Percentiles rank a stretch among this genome's conserved stretches.
Conservation (phyloP, 2,329 filamentous ascomycete species). For the Colletotrichum liaoningense region DNA sequence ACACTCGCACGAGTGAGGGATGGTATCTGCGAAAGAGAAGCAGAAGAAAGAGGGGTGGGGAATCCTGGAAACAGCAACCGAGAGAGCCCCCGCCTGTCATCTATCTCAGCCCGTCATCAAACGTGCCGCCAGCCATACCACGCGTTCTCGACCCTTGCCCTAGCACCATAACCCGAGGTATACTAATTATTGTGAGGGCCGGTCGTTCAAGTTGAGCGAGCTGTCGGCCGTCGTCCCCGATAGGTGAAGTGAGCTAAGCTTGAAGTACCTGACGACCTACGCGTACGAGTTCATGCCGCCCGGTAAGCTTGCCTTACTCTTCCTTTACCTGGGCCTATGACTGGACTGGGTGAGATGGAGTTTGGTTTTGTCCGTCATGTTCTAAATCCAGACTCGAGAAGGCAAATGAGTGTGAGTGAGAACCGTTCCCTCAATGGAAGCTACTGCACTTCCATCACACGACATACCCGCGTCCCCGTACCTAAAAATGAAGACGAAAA, state of each 20-base stretch:
- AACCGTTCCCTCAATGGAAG: neutral
- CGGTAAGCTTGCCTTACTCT: neutral
- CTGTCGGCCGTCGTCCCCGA: neutral
- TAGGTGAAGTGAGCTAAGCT: neutral
- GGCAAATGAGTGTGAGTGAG: neutral
- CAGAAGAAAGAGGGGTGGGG: neutral
- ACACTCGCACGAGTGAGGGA: neutral
- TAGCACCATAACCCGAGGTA: no score
- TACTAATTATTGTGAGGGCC: no score
- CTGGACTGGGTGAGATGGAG: neutral
- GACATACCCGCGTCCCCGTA: neutral
- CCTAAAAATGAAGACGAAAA: slow-evolving; percentile 15
- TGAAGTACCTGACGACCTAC: neutral
- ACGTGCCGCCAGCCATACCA: slow-evolving; percentile 2
- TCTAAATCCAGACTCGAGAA: neutral
- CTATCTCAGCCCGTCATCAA: slow-evolving; percentile 34
- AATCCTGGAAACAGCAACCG: slow-evolving; percentile 10
- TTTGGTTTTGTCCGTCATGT: neutral
- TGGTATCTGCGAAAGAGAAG: no score
- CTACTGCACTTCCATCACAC: slow-evolving; percentile 2
- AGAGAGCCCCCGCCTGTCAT: slow-evolving; percentile 20
- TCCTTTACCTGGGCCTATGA: neutral
- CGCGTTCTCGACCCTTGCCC: slow-evolving; percentile 1
- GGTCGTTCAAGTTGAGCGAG: neutral
- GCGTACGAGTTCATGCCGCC: neutral